These are phyloP conservation scores for Exobasidium cylindrosporum DNA, from an alignment of 1,284 basidiomycete species.

Conservation along the genomic window DNA sequence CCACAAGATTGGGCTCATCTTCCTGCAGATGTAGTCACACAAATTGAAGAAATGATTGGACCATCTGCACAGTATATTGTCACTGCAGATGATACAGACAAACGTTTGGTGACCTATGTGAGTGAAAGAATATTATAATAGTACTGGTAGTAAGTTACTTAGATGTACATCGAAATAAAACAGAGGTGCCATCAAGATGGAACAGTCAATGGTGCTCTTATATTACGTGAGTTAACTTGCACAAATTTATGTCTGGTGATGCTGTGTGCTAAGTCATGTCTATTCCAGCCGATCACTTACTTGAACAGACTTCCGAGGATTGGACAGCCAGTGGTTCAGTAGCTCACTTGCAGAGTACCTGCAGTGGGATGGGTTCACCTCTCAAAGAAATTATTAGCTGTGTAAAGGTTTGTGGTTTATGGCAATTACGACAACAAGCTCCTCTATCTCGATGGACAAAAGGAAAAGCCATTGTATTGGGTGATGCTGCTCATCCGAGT, in stretches of 20 bases:
- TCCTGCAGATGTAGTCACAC: not conserved
- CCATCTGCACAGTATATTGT: not conserved
- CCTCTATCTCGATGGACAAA: constrained; percentile 43
- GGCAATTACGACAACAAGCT: constrained; percentile 52
- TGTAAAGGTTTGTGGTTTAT: constrained; percentile 32
- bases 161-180: no score
- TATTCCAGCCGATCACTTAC: not conserved
- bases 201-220: not conserved
- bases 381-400: not conserved
- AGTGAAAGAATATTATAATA: no score
- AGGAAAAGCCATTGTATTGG: constrained; percentile 45
- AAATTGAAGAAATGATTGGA: not conserved
- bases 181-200: not conserved
- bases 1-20: not conserved
- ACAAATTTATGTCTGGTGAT: no score
- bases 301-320: not conserved
- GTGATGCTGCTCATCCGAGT: constrained; percentile 51
- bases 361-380: not conserved
- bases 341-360: not conserved
- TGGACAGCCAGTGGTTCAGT: not conserved
- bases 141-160: no score
- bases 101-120: not conserved
- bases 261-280: no score
- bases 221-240: not conserved
- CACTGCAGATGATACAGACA: not conserved